These are phyloP conservation scores for Fusarium keratoplasticum DNA, from an alignment of 2,329 filamentous ascomycete genomes.

Conservation along the genomic window DNA sequence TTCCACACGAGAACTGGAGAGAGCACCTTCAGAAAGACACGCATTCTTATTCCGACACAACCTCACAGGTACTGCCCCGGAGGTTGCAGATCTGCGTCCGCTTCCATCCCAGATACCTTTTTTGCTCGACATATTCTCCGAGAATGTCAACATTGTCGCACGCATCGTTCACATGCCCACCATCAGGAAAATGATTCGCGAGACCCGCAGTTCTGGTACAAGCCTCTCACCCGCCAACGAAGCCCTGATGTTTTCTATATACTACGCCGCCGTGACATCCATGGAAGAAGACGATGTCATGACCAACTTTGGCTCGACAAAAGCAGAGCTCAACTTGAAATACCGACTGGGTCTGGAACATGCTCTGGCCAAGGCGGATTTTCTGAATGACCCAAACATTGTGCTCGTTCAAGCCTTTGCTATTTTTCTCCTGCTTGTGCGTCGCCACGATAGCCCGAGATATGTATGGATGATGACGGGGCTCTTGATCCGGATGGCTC, in stretches of 20 bases:
- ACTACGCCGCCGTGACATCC: slow-evolving; percentile 65
- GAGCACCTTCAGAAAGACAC: slow-evolving; percentile 59
- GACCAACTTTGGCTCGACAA: slow-evolving; percentile 62
- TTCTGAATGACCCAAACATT: slow-evolving; percentile 69
- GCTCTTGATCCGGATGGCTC: slow-evolving; percentile 67
- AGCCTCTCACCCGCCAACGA: slow-evolving; percentile 58
- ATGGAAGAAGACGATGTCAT: slow-evolving; percentile 69
- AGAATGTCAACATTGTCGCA: slow-evolving; percentile 62
- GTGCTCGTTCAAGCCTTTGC: slow-evolving; percentile 71
- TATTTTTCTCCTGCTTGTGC: slow-evolving; percentile 67
- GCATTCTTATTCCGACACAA: slow-evolving; percentile 65
- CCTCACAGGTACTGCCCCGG: slow-evolving; percentile 43
- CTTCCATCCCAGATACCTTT: slow-evolving; percentile 67
- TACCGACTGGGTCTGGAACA: slow-evolving; percentile 69
- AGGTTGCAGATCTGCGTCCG: slow-evolving; percentile 58
- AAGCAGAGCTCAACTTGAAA: slow-evolving; percentile 56
- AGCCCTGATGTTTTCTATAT: slow-evolving; percentile 67
- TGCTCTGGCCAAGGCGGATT: slow-evolving; percentile 70
- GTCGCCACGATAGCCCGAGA: slow-evolving; percentile 62
- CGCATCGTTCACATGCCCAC: slow-evolving; percentile 61
- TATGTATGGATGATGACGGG: slow-evolving; percentile 75
- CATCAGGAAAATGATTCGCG: slow-evolving; percentile 48
- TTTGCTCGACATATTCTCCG: slow-evolving; percentile 61
- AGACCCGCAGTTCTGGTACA: slow-evolving; percentile 47
- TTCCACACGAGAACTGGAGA: slow-evolving; percentile 54